Conservation (phyloP, 1,284 basidiomycete genomes). For the Trichosporon ovoides region DNA sequence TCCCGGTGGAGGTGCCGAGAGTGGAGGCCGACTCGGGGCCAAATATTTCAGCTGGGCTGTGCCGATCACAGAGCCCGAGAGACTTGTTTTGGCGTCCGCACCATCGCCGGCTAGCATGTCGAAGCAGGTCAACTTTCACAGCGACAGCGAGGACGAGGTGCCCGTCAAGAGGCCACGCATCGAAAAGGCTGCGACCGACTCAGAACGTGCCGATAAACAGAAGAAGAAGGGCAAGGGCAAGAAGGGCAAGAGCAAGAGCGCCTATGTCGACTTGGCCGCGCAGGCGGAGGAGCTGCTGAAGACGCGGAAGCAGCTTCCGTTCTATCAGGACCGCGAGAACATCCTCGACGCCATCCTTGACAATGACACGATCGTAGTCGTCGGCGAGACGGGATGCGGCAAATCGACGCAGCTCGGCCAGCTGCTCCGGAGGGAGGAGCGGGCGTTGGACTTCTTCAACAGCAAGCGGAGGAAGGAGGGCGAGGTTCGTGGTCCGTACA, state of each 20-base stretch:
- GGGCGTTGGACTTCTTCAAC: conserved; percentile 30
- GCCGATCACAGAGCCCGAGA: no score
- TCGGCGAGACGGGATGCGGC: conserved; percentile 96
- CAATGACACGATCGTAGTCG: conserved; percentile 76
- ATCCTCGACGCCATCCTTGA: conserved; percentile 67
- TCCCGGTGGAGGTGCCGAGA: background rate
- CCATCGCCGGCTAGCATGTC: background rate
- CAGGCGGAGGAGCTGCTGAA: conserved; percentile 52
- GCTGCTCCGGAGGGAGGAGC: conserved; percentile 61
- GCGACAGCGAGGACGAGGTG: conserved; percentile 1
- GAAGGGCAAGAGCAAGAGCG: conserved; percentile 12
- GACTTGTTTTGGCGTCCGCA: conserved; percentile 32
- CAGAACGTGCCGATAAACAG: background rate
- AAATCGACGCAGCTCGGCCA: conserved; percentile 96
- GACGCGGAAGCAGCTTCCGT: conserved; percentile 66
- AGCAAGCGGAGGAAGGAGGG: background rate
- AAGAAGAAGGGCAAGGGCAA: conserved; percentile 12
- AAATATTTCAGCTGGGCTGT: background rate
- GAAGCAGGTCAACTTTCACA: conserved; percentile 5
- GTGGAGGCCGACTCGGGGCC: background rate
- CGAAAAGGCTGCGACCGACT: background rate
- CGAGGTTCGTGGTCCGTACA: conserved; percentile 55
- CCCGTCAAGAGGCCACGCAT: background rate
- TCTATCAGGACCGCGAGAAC: conserved; percentile 67
- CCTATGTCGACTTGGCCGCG: conserved; percentile 22